Evolutionary conservation across 495 filamentous ascomycete genomes (phyloP).

Genomic region (Daldinia grandis): DNA sequence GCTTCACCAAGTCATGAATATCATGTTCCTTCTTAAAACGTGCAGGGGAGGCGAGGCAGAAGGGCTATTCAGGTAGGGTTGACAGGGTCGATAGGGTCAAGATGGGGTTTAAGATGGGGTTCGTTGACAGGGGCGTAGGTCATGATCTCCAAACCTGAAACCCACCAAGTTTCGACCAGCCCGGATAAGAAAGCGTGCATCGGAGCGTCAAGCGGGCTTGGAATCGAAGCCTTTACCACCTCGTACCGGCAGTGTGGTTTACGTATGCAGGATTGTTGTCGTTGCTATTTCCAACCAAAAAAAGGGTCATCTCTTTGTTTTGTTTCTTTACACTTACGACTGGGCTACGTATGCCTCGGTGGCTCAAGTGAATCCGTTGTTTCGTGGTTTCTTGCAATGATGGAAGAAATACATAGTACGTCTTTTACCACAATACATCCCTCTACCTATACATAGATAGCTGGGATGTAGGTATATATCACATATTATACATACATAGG

Average conservation of each 20-base stretch:
- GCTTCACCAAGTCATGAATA: conserved; percentile 28
- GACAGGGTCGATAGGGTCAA: neutral
- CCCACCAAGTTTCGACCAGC: conserved; percentile 47
- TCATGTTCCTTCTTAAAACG: conserved; percentile 47
- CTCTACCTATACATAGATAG: too few species aligned
- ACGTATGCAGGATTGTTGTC: conserved; percentile 28
- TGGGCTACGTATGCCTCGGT: neutral
- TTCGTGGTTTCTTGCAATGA: neutral
- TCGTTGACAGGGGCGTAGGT: conserved; percentile 30
- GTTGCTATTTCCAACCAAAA: conserved; percentile 1
- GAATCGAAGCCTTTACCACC: conserved; percentile 20
- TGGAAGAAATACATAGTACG: too few species aligned
- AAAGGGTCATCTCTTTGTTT: neutral
- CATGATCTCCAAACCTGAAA: conserved; percentile 47
- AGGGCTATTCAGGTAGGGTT: neutral
- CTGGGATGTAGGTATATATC: too few species aligned
- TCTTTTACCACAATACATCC: too few species aligned
- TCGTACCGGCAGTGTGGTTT: conserved; percentile 41
- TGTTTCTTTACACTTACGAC: neutral
- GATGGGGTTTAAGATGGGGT: neutral
- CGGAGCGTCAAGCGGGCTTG: conserved; percentile 23
- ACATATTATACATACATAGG: too few species aligned
- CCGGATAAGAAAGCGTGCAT: conserved; percentile 32
- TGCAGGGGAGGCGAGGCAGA: conserved; percentile 36
- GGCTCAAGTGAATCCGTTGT: neutral